phyloP scores from a whole-genome alignment of 1,284 basidiomycete species.

The Microbotryum saponariae region DNA sequence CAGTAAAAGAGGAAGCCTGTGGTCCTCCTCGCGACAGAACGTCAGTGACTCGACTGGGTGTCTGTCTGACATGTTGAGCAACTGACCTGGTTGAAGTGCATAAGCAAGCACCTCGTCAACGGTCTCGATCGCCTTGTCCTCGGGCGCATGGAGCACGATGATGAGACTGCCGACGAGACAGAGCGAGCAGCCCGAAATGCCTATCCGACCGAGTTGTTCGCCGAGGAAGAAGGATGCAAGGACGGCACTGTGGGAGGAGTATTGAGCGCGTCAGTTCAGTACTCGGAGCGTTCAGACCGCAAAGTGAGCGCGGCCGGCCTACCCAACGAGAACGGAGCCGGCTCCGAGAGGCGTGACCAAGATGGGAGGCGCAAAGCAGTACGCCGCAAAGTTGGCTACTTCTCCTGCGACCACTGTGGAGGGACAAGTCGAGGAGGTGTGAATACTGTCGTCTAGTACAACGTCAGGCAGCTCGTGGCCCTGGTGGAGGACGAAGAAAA shows the following conservation, averaged over 20 bases:
- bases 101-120: conserved; percentile 90
- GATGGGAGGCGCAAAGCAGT: conserved; percentile 95
- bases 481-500: too few species aligned
- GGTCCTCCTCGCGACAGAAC: conserved; percentile 6
- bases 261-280: neutral
- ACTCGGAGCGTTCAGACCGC: neutral
- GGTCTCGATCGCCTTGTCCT: conserved; percentile 86
- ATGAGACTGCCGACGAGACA: conserved; percentile 85
- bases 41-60: neutral
- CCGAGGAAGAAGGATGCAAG: conserved; percentile 87
- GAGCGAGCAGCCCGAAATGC: conserved; percentile 82
- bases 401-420: conserved; percentile 75
- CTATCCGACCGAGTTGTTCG: conserved; percentile 89
- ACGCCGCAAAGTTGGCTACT: conserved; percentile 98
- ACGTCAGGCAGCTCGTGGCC: too few species aligned
- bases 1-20: conserved; percentile 83
- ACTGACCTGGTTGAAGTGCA: conserved; percentile 76
- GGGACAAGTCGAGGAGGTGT: neutral
- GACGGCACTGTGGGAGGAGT: conserved; percentile 55
- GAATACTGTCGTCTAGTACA: too few species aligned
- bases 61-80: neutral
- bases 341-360: conserved; percentile 94
- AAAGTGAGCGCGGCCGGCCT: conserved; percentile 43
- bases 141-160: conserved; percentile 93
- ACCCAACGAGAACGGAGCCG: conserved; percentile 95